Conservation (phyloP, 768 basidiomycete genomes). For the Panaeolus cyanescens region DNA sequence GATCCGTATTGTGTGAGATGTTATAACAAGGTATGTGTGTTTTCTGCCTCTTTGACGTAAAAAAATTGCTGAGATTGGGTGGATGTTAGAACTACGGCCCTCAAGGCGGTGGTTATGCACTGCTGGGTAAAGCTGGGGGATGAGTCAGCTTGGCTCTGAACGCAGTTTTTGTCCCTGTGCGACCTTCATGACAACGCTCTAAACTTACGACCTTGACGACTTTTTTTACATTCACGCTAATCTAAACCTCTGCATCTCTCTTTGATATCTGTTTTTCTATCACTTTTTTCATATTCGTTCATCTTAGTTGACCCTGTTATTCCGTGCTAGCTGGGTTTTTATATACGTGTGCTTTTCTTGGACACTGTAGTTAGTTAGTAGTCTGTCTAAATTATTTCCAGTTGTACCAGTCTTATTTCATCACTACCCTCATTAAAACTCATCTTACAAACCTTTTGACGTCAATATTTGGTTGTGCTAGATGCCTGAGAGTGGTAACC, state of each 20-base stretch:
- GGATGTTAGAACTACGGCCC: constrained; percentile 65
- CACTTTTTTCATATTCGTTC: not conserved
- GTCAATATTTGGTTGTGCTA: not conserved
- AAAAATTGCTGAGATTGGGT: not conserved
- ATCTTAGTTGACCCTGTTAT: no score
- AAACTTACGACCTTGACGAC: constrained; percentile 1
- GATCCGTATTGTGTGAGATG: constrained; percentile 71
- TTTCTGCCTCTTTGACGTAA: not conserved
- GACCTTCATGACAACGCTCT: not conserved
- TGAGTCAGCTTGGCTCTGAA: constrained; percentile 4
- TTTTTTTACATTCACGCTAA: not conserved
- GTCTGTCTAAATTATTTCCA: not conserved
- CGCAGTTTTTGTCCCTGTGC: not conserved
- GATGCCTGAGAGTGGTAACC: not conserved
- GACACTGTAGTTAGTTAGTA: not conserved
- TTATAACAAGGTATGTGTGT: constrained; percentile 58
- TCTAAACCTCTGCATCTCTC: not conserved
- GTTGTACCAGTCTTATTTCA: no score
- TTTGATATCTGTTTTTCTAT: not conserved
- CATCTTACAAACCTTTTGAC: not conserved
- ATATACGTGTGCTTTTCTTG: not conserved
- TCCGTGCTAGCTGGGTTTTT: no score
- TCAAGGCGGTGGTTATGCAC: constrained; percentile 74
- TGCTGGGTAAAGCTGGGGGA: constrained; percentile 40
- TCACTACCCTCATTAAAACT: not conserved